Evolutionary conservation across 306 rosid species (phyloP).

Genomic region (Pueraria montana): DNA sequence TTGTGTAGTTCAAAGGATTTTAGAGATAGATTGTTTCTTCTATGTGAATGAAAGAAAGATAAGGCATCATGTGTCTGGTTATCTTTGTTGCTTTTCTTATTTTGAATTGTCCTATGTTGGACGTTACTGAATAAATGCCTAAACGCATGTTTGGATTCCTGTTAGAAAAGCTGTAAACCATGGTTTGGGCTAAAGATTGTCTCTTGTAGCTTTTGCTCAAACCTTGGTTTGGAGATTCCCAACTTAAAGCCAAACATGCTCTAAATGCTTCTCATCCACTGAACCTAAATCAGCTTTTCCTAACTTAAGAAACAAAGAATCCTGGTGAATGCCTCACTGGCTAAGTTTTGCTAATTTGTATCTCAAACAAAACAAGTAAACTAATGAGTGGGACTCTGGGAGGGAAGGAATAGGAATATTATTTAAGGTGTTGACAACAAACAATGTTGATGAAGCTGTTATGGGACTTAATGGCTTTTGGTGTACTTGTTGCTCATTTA

Average conservation of each 20-base stretch:
- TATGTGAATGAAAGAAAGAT: conserved; percentile 12
- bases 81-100: conserved; percentile 18
- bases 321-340: neutral
- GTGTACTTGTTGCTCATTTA: conserved; percentile 19
- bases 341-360: conserved; percentile 22
- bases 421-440: conserved; percentile 1
- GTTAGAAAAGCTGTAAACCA: neutral
- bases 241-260: neutral
- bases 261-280: neutral
- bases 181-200: neutral
- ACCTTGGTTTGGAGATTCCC: conserved; percentile 1
- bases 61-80: neutral
- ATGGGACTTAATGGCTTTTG: conserved; percentile 26
- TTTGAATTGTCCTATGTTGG: conserved; percentile 6
- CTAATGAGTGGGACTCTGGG: conserved; percentile 7
- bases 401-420: neutral
- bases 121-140: conserved; percentile 19
- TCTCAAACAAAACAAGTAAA: conserved; percentile 11
- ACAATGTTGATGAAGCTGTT: conserved; percentile 19
- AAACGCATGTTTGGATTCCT: neutral
- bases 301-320: neutral
- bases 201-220: neutral
- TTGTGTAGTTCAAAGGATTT: conserved; percentile 18
- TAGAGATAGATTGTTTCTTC: conserved; percentile 17
- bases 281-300: conserved; percentile 13